phyloP scores from a whole-genome alignment of 2,329 filamentous ascomycete genomes.

The Monilinia fructigena region DNA sequence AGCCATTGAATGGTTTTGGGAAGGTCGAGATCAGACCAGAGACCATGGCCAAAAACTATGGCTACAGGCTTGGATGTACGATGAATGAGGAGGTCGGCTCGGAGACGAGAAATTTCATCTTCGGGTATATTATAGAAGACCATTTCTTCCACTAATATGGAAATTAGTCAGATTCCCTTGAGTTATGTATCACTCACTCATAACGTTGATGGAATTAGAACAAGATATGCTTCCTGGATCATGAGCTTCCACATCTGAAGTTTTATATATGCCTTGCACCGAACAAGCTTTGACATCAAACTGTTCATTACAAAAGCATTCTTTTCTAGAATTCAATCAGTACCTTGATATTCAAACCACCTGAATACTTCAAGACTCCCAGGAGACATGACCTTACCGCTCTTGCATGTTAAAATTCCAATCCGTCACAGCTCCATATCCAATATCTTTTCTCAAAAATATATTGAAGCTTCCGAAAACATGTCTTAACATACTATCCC shows the following conservation, averaged over 20 bases:
- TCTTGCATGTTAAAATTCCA: constrained; percentile 50
- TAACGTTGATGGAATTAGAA: constrained; percentile 42
- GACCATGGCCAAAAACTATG: constrained; percentile 48
- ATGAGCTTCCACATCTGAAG: constrained; percentile 45
- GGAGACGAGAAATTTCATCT: constrained; percentile 44
- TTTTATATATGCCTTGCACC: constrained; percentile 50
- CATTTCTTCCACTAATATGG: constrained; percentile 43
- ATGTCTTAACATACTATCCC: constrained; percentile 51
- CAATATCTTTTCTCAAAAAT: constrained; percentile 47
- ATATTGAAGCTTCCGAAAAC: constrained; percentile 50
- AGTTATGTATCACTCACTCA: constrained; percentile 35
- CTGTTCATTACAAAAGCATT: constrained; percentile 51
- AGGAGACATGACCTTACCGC: constrained; percentile 29
- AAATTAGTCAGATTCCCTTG: background rate
- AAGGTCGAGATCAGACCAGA: constrained; percentile 49
- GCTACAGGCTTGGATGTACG: constrained; percentile 38
- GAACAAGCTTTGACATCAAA: constrained; percentile 51
- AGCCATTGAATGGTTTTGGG: constrained; percentile 46
- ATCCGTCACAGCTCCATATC: constrained; percentile 50
- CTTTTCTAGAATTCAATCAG: constrained; percentile 33
- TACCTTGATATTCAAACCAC: background rate
- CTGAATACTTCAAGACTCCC: background rate
- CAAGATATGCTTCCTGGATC: constrained; percentile 47
- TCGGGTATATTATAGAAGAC: constrained; percentile 45
- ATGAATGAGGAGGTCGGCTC: constrained; percentile 39